These are phyloP conservation scores for Cylindrodendrum hubeiense DNA, from an alignment of 2,329 filamentous ascomycete species.

Conservation along the genomic window DNA sequence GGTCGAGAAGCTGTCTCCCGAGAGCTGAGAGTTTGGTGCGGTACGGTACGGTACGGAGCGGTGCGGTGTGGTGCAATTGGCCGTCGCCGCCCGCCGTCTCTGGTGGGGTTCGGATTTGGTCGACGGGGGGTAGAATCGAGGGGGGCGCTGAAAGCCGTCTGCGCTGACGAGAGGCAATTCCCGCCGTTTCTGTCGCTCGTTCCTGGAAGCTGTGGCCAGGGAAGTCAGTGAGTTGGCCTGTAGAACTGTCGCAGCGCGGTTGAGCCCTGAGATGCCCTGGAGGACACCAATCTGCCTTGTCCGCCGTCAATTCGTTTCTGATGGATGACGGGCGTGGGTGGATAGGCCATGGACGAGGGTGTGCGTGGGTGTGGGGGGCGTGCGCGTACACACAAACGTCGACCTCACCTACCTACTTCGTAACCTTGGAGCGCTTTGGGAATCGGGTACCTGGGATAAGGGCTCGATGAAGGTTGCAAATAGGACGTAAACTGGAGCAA, in stretches of 20 bases:
- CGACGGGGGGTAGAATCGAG: neutral
- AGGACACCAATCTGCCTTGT: neutral
- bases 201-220: neutral
- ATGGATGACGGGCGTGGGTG: neutral
- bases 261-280: neutral
- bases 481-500: neutral
- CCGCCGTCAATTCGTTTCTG: neutral
- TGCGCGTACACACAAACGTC: neutral
- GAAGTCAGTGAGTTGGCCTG: neutral
- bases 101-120: neutral
- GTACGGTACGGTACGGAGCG: constrained; percentile 7
- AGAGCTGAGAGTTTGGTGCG: neutral
- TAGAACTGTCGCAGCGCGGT: neutral
- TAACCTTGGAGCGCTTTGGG: neutral
- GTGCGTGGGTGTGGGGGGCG: neutral
- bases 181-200: neutral
- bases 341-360: neutral
- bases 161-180: constrained; percentile 1
- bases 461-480: neutral
- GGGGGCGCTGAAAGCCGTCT: too few relatives aligned
- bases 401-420: neutral
- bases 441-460: neutral
- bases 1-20: neutral
- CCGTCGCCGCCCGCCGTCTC: neutral
- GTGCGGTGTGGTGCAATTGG: constrained; percentile 5